Conservation (phyloP, 2,329 filamentous ascomycete species). For the Botrytis paeoniae region DNA sequence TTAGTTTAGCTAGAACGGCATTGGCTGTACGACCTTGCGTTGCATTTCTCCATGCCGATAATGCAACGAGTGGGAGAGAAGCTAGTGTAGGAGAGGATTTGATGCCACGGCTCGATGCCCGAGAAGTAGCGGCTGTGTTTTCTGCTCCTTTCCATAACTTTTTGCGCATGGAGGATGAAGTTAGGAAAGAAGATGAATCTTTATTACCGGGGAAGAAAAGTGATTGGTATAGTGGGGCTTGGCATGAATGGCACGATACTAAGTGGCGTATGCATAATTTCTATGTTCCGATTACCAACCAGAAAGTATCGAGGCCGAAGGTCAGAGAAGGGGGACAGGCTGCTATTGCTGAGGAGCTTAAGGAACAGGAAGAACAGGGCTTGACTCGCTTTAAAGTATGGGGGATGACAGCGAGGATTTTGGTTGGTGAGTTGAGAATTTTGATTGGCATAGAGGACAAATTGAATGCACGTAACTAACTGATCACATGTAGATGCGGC, state of each 20-base stretch:
- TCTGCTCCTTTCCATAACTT: constrained; percentile 87
- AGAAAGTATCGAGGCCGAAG: constrained; percentile 62
- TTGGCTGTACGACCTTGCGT: constrained; percentile 74
- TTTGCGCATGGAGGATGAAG: constrained; percentile 58
- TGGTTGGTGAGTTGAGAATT: constrained; percentile 50
- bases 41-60: constrained; percentile 68
- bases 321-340: constrained; percentile 43
- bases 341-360: constrained; percentile 44
- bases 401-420: constrained; percentile 89
- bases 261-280: constrained; percentile 92
- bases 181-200: constrained; percentile 37
- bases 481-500: constrained; percentile 62
- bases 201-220: constrained; percentile 33
- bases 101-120: constrained; percentile 78
- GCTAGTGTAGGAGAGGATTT: constrained; percentile 64
- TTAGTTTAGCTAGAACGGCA: constrained; percentile 69
- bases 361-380: constrained; percentile 46
- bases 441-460: not conserved
- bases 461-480: not conserved
- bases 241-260: constrained; percentile 74
- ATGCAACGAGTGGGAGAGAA: constrained; percentile 38
- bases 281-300: constrained; percentile 74
- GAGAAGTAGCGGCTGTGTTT: constrained; percentile 92
- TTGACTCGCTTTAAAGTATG: constrained; percentile 75
- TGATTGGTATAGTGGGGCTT: constrained; percentile 79